phyloP scores from a whole-genome alignment of 2,329 filamentous ascomycete genomes.

The Fusarium neocosmosporiellum region DNA sequence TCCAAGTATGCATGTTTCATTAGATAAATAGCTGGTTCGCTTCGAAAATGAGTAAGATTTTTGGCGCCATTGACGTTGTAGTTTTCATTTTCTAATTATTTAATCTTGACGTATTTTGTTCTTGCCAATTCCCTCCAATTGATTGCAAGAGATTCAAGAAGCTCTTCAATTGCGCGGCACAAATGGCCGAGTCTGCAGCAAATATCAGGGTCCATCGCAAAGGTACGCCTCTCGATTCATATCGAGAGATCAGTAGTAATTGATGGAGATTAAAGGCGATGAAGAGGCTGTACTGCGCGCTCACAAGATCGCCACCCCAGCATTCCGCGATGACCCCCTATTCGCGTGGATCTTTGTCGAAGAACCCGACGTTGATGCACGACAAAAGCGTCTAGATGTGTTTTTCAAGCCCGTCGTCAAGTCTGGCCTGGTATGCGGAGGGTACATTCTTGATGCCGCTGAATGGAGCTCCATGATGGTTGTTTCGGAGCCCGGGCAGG shows the following conservation, averaged over 20 bases:
- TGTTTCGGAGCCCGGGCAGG: slow-evolving; percentile 17
- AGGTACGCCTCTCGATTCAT: not conserved
- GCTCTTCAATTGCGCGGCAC: not conserved
- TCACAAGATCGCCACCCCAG: slow-evolving; percentile 5
- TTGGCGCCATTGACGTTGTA: not conserved
- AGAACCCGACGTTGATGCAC: not conserved
- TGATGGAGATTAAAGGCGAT: not conserved
- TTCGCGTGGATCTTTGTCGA: slow-evolving; percentile 17
- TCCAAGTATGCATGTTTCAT: not conserved
- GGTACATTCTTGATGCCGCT: slow-evolving; percentile 12
- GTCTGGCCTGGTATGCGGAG: slow-evolving; percentile 1
- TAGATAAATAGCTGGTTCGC: not conserved
- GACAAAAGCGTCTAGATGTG: slow-evolving; percentile 5
- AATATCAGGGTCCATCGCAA: not conserved
- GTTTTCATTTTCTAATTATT: not conserved
- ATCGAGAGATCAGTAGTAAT: not conserved
- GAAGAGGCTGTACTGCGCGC: not conserved
- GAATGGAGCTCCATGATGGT: slow-evolving; percentile 24
- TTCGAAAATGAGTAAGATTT: not conserved
- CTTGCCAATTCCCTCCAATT: not conserved
- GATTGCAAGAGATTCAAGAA: not conserved
- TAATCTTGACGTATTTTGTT: not conserved
- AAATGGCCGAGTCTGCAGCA: not conserved
- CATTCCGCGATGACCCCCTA: slow-evolving; percentile 10
- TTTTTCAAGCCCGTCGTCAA: slow-evolving; percentile 11